Evolutionary conservation across 2,329 filamentous ascomycete genomes (phyloP), one percentile per base, ranked within the genome.

Genomic region (Rhynchosporium graminicola): DNA sequence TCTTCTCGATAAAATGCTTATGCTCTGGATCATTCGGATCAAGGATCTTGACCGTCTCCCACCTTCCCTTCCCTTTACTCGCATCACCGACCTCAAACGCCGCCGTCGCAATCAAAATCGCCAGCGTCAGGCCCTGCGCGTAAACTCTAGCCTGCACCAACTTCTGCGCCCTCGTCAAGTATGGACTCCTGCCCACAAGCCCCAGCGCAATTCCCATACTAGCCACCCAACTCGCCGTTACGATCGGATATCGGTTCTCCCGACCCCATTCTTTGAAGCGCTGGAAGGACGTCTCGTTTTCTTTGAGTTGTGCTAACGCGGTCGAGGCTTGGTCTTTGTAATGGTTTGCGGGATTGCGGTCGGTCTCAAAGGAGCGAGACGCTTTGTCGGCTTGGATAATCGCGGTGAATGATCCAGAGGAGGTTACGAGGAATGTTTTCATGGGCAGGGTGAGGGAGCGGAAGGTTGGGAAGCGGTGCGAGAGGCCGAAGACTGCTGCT

Each of bases 371-470:
- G 63, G 74, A 73, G 69, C 90, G 89, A 72, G 87, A 89, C 69
- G 83, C 82, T 66, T 83, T 80, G 74, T 99, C 95, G 67, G 95
- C 95, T 64, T 87, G 82, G 74, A 97, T 87, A 77, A 99, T 97
- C 80, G 92, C 88, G 67, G 87, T 82, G 74, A 97, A 97, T 3
- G 95, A 97, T 54, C 85, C 87, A 10, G 87, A 76, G 8, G 92
- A 96, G 50, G 90, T 89, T 68, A 95, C 84, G 66, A 98, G 86
- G 84, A 98, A 99, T 60, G 91, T 82, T 70, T 92, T 91, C 83
- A 99, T 92, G 20, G 92, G 95, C 0, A 97, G 74, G 0, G 94
- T 97, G 65, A 99, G 87, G 68, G 82, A 78, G 69, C 91, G 87
- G 81, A 98, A 91, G 71, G 86, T 87, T 55, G 86, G 82, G 77